Conservation (phyloP, 352 stramenopile species). For the Phytophthora cactorum region DNA sequence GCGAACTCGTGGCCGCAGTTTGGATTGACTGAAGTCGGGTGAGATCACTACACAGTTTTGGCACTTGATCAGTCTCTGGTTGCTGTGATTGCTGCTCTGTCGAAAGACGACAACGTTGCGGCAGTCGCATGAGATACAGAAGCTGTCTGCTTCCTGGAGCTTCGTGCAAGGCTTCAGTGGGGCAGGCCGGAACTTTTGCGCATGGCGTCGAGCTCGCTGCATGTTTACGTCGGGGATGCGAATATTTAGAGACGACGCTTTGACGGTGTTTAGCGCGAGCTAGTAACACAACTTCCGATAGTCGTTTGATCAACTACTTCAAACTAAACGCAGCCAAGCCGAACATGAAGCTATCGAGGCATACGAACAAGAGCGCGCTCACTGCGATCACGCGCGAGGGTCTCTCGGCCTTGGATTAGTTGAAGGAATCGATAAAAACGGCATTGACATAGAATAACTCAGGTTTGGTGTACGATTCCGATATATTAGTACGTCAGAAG, state of each 20-base stretch:
- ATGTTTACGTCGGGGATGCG: constrained; percentile 9
- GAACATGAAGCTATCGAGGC: too few species aligned
- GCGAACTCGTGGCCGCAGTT: constrained; percentile 25
- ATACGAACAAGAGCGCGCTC: too few species aligned
- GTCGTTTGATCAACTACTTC: neutral
- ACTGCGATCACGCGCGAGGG: too few species aligned
- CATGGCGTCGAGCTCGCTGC: constrained; percentile 23
- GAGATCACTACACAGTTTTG: constrained; percentile 56
- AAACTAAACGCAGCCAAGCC: neutral
- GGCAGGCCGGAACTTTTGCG: constrained; percentile 14
- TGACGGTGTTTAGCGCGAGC: neutral
- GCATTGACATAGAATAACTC: too few species aligned
- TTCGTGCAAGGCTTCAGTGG: constrained; percentile 19
- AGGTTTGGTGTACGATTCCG: too few species aligned
- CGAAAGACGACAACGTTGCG: constrained; percentile 42
- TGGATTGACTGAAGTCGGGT: constrained; percentile 49
- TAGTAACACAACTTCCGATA: too few species aligned
- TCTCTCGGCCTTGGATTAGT: too few species aligned
- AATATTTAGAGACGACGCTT: constrained; percentile 19
- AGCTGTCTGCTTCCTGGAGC: constrained; percentile 37
- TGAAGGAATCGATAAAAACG: too few species aligned
- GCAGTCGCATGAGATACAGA: constrained; percentile 61
- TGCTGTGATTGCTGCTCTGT: constrained; percentile 2
- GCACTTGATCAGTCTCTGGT: constrained; percentile 45
- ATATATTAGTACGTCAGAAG: too few species aligned